These are phyloP conservation scores for Lachancea fermentati DNA, from an alignment of 805 yeast genomes.

Conservation along the genomic window DNA sequence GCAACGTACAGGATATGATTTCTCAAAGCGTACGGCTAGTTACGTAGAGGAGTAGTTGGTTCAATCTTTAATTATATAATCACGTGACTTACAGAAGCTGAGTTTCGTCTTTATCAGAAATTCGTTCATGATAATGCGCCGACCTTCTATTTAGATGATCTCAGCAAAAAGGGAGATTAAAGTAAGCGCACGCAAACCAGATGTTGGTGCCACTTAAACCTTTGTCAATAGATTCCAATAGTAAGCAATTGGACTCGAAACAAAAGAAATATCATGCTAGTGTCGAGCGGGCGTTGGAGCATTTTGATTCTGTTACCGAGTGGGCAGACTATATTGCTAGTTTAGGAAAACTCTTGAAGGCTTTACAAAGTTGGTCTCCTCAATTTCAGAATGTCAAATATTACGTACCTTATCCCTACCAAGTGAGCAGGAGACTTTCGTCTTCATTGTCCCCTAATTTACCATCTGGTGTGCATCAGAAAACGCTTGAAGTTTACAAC, in stretches of 20 bases:
- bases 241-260: conserved; percentile 43
- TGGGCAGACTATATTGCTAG: conserved; percentile 99
- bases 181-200: conserved; percentile 1
- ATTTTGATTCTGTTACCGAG: conserved; percentile 80
- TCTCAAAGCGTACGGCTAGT: too few relatives aligned
- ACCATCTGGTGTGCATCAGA: conserved; percentile 95
- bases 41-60: too few relatives aligned
- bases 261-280: conserved; percentile 64
- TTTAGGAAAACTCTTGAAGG: conserved; percentile 69
- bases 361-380: conserved; percentile 49
- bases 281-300: conserved; percentile 64
- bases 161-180: too few relatives aligned
- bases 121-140: too few relatives aligned
- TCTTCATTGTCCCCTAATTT: conserved; percentile 73
- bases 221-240: conserved; percentile 26
- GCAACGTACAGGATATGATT: too few relatives aligned
- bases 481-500: conserved; percentile 72
- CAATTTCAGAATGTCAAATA: conserved; percentile 34
- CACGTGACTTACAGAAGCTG: too few relatives aligned
- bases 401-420: conserved; percentile 62
- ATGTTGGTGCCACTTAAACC: conserved; percentile 34
- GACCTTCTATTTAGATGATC: too few relatives aligned
- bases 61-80: too few relatives aligned
- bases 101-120: too few relatives aligned
- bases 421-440: conserved; percentile 66